Conservation (phyloP, 768 basidiomycete species). For the Mycena polygramma region DNA sequence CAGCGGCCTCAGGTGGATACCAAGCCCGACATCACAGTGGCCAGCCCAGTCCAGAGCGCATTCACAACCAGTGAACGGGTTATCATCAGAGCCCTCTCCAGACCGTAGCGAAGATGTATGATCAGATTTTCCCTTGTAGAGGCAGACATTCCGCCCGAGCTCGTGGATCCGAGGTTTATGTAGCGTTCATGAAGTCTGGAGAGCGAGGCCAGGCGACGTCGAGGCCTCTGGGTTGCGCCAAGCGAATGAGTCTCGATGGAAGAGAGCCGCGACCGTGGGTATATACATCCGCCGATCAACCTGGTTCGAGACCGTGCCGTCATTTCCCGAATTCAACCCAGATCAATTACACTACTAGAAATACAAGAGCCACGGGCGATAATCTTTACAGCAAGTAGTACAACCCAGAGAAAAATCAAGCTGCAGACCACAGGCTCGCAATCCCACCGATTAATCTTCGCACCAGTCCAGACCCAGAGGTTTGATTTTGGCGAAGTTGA, state of each 20-base stretch:
- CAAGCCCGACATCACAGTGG: slow-evolving; percentile 2
- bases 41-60: slow-evolving; percentile 27
- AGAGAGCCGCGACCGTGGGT: too few relatives aligned
- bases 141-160: not conserved
- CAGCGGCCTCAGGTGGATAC: slow-evolving; percentile 19
- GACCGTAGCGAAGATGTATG: not conserved
- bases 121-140: not conserved
- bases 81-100: slow-evolving; percentile 11
- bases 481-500: not conserved
- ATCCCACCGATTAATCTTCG: not conserved
- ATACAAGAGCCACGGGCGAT: slow-evolving; percentile 24
- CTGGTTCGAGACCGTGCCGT: not conserved
- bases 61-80: not conserved
- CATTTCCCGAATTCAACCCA: slow-evolving; percentile 6
- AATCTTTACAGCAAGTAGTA: not conserved
- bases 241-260: not conserved
- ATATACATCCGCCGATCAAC: not conserved
- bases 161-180: not conserved
- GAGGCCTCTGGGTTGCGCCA: not conserved
- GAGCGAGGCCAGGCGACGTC: not conserved
- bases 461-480: not conserved
- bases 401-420: not conserved
- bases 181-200: not conserved
- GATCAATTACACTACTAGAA: slow-evolving; percentile 4
- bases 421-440: not conserved